Percentiles rank a stretch among this genome's conserved stretches.
These are phyloP conservation scores for Phytopythium chamaehyphon DNA, from an alignment of 352 stramenopile genomes.

Conservation along the genomic window DNA sequence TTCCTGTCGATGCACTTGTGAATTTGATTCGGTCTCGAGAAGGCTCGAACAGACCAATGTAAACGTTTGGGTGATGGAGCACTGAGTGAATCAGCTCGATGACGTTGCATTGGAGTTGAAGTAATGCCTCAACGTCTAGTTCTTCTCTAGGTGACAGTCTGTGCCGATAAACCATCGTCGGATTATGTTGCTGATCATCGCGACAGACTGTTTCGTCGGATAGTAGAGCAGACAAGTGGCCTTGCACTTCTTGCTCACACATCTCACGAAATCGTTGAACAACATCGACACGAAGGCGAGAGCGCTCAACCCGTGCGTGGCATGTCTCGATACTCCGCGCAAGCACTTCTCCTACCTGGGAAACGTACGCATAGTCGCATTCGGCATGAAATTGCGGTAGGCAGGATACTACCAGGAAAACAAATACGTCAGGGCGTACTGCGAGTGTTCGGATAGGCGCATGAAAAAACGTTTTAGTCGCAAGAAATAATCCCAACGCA, in stretches of 20 bases:
- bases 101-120: constrained; percentile 25
- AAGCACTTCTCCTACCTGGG: constrained; percentile 22
- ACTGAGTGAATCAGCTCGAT: constrained; percentile 31
- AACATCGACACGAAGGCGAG: constrained; percentile 23
- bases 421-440: neutral
- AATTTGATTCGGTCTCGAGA: constrained; percentile 37
- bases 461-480: constrained; percentile 24
- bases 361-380: constrained; percentile 52
- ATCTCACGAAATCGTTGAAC: constrained; percentile 19
- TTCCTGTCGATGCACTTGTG: constrained; percentile 44
- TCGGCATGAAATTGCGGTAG: constrained; percentile 34
- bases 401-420: constrained; percentile 37
- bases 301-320: constrained; percentile 35
- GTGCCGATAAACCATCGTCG: neutral
- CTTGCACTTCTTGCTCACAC: constrained; percentile 22
- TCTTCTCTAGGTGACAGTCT: constrained; percentile 32
- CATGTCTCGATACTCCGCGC: constrained; percentile 1
- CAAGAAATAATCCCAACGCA: constrained; percentile 32
- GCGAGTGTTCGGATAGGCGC: constrained; percentile 23
- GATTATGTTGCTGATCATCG: neutral
- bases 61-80: constrained; percentile 42
- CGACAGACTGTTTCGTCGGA: too few species aligned
- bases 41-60: constrained; percentile 62
- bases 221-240: neutral
- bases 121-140: constrained; percentile 30